These are phyloP conservation scores for Schwanniomyces sp. DNA, from an alignment of 805 yeast species.

Conservation along the genomic window DNA sequence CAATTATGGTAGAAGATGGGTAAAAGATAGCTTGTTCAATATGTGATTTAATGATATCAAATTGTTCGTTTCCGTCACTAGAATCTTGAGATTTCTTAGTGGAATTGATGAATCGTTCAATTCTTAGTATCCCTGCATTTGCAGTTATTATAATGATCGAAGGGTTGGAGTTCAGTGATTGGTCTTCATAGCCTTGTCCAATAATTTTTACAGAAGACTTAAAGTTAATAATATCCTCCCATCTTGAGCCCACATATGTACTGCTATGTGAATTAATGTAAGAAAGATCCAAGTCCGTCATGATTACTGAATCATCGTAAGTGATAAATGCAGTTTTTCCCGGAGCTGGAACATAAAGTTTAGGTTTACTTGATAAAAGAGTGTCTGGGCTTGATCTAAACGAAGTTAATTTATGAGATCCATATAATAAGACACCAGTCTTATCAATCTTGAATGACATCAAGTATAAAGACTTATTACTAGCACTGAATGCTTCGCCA, in stretches of 20 bases:
- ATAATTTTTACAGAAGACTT: constrained; percentile 51
- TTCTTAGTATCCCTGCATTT: constrained; percentile 59
- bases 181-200: constrained; percentile 58
- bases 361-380: constrained; percentile 34
- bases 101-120: constrained; percentile 45
- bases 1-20: constrained; percentile 45
- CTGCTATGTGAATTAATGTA: constrained; percentile 19
- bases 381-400: constrained; percentile 12
- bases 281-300: constrained; percentile 57
- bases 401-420: constrained; percentile 65
- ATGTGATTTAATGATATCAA: constrained; percentile 60
- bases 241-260: constrained; percentile 46
- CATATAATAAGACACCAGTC: constrained; percentile 54
- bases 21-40: constrained; percentile 84
- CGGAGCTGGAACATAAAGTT: constrained; percentile 57
- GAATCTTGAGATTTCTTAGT: neutral
- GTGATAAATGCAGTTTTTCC: constrained; percentile 60
- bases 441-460: constrained; percentile 53
- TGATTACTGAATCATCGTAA: constrained; percentile 57
- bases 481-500: constrained; percentile 11
- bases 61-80: constrained; percentile 12
- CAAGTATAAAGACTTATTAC: constrained; percentile 40
- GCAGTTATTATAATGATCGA: constrained; percentile 49
- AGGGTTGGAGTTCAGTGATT: constrained; percentile 32
- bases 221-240: constrained; percentile 80